phyloP scores from a whole-genome alignment of 768 basidiomycete genomes.

The Naematelia aurantialba region DNA sequence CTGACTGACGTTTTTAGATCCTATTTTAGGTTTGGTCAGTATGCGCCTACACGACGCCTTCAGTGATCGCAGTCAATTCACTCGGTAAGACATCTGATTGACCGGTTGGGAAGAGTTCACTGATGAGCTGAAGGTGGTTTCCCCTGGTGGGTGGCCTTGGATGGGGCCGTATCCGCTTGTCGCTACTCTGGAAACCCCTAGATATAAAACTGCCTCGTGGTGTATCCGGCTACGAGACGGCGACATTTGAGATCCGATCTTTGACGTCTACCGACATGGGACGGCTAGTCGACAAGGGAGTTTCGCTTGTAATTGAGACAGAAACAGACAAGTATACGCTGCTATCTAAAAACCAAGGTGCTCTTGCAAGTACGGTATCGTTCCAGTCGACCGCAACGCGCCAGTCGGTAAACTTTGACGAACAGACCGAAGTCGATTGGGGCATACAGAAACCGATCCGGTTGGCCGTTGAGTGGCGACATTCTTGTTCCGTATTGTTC shows the following conservation, averaged over 20 bases:
- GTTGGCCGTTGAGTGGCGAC: conserved; percentile 48
- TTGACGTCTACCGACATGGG: conserved; percentile 21
- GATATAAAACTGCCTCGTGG: conserved; percentile 43
- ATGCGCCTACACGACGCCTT: conserved; percentile 40
- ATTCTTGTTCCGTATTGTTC: conserved; percentile 46
- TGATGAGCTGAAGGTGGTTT: conserved; percentile 29
- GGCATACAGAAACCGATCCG: conserved; percentile 27
- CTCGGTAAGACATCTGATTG: conserved; percentile 15
- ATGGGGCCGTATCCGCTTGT: conserved; percentile 45
- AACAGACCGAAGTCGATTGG: conserved; percentile 31
- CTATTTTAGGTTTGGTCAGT: conserved; percentile 44
- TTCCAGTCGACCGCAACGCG: background rate
- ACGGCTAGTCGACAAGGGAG: conserved; percentile 15
- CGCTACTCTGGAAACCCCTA: conserved; percentile 49
- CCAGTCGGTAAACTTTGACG: background rate
- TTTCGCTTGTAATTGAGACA: conserved; percentile 38
- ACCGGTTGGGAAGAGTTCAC: background rate
- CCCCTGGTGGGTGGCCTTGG: conserved; percentile 48
- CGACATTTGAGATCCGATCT: conserved; percentile 39
- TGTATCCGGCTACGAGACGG: conserved; percentile 46
- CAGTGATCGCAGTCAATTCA: conserved; percentile 36
- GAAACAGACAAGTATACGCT: conserved; percentile 37
- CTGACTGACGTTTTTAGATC: conserved; percentile 25
- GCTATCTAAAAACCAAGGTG: background rate
- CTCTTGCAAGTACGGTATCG: background rate